Base-by-base conservation (phyloP, 192 early-diverging fungal species). In the Umbelopsis vinacea region DNA sequence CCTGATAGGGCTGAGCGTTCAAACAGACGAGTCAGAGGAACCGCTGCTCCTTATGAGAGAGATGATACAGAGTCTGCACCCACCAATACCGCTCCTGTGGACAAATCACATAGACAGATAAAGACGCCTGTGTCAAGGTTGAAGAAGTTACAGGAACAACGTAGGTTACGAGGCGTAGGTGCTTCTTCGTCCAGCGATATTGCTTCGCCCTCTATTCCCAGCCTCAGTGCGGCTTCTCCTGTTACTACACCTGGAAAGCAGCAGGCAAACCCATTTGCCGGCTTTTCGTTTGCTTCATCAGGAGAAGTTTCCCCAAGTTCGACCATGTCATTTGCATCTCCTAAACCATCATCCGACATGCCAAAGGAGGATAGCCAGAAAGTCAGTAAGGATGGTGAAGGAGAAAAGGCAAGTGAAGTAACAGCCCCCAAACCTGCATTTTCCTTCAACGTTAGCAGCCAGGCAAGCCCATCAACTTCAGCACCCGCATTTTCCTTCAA, bases 61-160 rank as follows among this genome's bases (percentile, higher is more conserved):
- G 33, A 12, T 19, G 57, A 63, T 33, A 37, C 29, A 12, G 57
- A 63, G 17, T 2, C 33, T 14, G 26, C 57, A n/a, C 17, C 57
- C 15, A 1, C 57, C 17, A 33, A 38, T 26, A 37, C 57, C 23
- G 12, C 57, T 22, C 26, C 57, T 63, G 48, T 50, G 4, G 57
- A 63, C 26, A 63, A 63, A 37, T 63, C 57, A 33, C 57, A 63
- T 63, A 63, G 57, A 63, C 29, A 37, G 15, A 63, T 63, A 14
- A 63, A 63, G 33, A 63, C 57, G 6, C 57, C 57, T 37, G 57
- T 63, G 8, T 63, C 57, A 14, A 63, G 57, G 33, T 63, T 63
- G 17, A 63, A 63, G 57, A 63, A 63, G 19, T 8, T 63, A 6
- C 57, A 63, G n/a, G 57, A 63, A 37, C 57, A 63, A 63, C 57